Evolutionary conservation across 176 grass and related monocot genomes (phyloP), one percentile per base, ranked within the genome.

Genomic region (Paspalum notatum): DNA sequence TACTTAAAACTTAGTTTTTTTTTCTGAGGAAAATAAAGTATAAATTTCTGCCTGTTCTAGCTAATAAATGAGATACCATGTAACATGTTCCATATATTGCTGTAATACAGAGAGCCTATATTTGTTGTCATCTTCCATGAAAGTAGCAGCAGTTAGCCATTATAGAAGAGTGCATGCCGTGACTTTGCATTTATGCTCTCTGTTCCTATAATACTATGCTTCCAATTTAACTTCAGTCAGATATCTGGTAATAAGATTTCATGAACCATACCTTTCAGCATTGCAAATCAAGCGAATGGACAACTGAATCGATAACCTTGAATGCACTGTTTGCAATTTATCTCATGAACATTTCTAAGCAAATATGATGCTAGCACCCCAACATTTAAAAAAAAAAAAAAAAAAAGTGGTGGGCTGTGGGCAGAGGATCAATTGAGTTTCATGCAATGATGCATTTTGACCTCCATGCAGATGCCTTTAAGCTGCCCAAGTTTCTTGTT

Each of bases 1-100:
- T 18, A 65, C 45, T 82, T 77, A 55, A 82, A 70, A 76, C 24
- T 65, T 67, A 46, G 12, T 40, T 14, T 58, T 81, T 81, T 74
- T 71, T 49, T 50, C 12, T 69, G n/a, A 51, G 68, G 46, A 71
- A 17, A 51, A 51, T 27, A 71, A 71, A 62, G 51, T 71, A 70
- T 70, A 74, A 60, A 21, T 42, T 74, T 79, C 32, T 43, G 68
- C 26, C 22, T 47, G n/a, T n/a, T n/a, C n/a, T n/a, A n/a, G n/a
- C n/a, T n/a, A n/a, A n/a, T n/a, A n/a, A n/a, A n/a, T n/a, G n/a
- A n/a, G n/a, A 66, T 59, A 50, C 12, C 13, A 42, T 78, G 57
- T 63, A 51, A 18, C 15, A 74, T 59, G 27, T 45, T 72, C 27
- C 24, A 50, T 66, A 26, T 51, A 83, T 78, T 52, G 18, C 26